Percentiles rank a stretch among this genome's conserved stretches.
phyloP scores from a whole-genome alignment of 371 early-diverging fungal genomes.

The Coemansia sp. region DNA sequence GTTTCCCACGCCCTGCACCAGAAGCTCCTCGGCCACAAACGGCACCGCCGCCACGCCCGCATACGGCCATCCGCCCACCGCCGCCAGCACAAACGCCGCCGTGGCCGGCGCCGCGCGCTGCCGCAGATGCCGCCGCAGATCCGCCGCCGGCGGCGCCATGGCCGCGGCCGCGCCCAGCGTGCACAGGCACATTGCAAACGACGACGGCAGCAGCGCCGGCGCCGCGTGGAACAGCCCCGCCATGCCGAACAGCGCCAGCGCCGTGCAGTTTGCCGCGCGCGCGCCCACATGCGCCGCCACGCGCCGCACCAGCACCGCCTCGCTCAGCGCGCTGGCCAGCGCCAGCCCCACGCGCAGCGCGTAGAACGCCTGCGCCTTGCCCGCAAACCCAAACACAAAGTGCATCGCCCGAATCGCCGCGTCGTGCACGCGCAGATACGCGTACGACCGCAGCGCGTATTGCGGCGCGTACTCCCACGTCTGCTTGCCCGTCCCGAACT shows the following conservation, averaged over 20 bases:
- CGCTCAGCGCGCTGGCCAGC: conserved; percentile 64
- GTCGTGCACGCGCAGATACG: conserved; percentile 70
- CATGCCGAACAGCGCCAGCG: conserved; percentile 62
- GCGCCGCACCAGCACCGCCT: conserved; percentile 69
- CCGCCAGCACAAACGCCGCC: conserved; percentile 67
- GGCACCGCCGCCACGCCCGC: conserved; percentile 74
- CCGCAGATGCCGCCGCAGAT: conserved; percentile 27
- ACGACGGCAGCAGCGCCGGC: conserved; percentile 83
- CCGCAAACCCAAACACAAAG: conserved; percentile 52
- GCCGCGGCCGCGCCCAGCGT: conserved; percentile 71
- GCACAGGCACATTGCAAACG: conserved; percentile 87
- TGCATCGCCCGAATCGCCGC: conserved; percentile 52
- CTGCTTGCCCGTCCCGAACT: conserved; percentile 82
- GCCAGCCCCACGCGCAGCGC: conserved; percentile 66
- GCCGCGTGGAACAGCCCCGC: conserved; percentile 89
- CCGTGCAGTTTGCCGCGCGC: conserved; percentile 66
- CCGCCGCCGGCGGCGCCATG: conserved; percentile 53
- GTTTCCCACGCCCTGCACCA: neutral
- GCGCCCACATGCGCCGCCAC: conserved; percentile 65
- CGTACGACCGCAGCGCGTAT: conserved; percentile 87
- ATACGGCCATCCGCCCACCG: conserved; percentile 90
- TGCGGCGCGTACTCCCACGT: conserved; percentile 97
- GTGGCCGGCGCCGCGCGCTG: conserved; percentile 54
- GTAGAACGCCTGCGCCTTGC: conserved; percentile 75
- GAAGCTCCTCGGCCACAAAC: conserved; percentile 71